Base-by-base conservation (phyloP, 1,284 basidiomycete genomes). In the Irpex sp. region DNA sequence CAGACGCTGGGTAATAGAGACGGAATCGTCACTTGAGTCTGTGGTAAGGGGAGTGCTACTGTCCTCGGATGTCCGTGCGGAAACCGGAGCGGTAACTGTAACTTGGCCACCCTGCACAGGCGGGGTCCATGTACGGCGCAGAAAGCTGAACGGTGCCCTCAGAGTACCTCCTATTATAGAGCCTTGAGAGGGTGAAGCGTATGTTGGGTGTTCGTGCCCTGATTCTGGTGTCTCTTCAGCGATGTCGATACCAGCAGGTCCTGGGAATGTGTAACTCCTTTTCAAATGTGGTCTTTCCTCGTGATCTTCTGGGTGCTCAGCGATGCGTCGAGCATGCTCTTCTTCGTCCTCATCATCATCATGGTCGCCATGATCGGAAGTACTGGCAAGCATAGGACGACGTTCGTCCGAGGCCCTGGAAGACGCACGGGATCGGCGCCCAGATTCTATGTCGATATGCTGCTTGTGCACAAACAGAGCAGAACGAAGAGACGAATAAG, bases 341-440 rank as follows among this genome's bases (percentile, higher is more conserved):
- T 48, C 49, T 19, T 64, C 61, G 5, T 62, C 58, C 18, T 64
- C 64, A 8, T 61, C 61, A 39, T 58, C 59, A 6, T 64, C 60
- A 4, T 61, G 58, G 18, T 57, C 58, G n/a, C 59, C 61, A 35
- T 54, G 57, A 33, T 60, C 57, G 12, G 64, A 65, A 3, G 37
- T 56, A 33, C 57, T 61, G 4, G 48, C 58, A 9, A 60, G 52
- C 16, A 57, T 60, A 18, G 61, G 48, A 23, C 57, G 58, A 3
- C 58, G 62, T 28, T 61, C 60, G 5, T 64, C 57, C 16, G 18
- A 33, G 33, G 58, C 55, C 12, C 56, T 51, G 23, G 59, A 39
- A 5, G 37, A 21, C 9, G 55, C 49, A 57, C 18, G 36, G 21
- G 56, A 33, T n/a, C 19, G 10, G 5, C 18, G 19, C 18, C 57